Base-by-base conservation (phyloP, 352 stramenopile species). In the Saprolegnia diclina region DNA sequence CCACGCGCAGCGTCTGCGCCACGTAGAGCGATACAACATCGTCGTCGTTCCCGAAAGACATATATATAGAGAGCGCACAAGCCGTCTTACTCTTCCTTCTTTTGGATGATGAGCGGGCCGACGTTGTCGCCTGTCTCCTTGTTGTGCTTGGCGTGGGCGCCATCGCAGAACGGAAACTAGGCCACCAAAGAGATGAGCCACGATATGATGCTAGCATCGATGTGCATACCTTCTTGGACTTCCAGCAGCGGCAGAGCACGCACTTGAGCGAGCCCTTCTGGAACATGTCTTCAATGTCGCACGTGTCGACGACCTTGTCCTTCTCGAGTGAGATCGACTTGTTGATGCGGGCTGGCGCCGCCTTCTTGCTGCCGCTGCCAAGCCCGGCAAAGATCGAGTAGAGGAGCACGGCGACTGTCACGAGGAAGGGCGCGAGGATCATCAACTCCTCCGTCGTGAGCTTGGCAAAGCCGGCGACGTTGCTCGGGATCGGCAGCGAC, bases 71-170 rank as follows among this genome's bases (percentile, higher is more conserved):
- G 3, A 16, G 16, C 4, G 4, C 3, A 42, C 11, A 11, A n/a
- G n/a, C 24, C 11, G n/a, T 40, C 13, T 59, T n/a, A 35, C 32
- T 55, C 72, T 55, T 79, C 80, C 63, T 85, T 86, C 76, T 88
- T 80, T 53, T 77, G 67, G 56, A 94, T 75, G 64, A 94, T 79
- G 29, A 94, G 77, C 19, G 86, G 86, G 5, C 84, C 86, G 42
- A 90, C 79, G 71, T 94, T 94, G 72, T 94, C 83, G 29, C 86
- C 84, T 46, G 84, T 92, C 70, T 90, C 79, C 71, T 94, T 92
- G 83, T 94, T 94, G 78, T 94, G 86, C 77, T 94, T 91, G 67
- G 83, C 76, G 81, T 94, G 86, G 56, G 75, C 66, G 32, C 86
- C 83, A 55, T 92, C 86, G 68, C 86, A 94, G 73, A 82, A 82